These are phyloP conservation scores for Cystofilobasidium capitatum DNA, from an alignment of 768 basidiomycete species.

Conservation along the genomic window DNA sequence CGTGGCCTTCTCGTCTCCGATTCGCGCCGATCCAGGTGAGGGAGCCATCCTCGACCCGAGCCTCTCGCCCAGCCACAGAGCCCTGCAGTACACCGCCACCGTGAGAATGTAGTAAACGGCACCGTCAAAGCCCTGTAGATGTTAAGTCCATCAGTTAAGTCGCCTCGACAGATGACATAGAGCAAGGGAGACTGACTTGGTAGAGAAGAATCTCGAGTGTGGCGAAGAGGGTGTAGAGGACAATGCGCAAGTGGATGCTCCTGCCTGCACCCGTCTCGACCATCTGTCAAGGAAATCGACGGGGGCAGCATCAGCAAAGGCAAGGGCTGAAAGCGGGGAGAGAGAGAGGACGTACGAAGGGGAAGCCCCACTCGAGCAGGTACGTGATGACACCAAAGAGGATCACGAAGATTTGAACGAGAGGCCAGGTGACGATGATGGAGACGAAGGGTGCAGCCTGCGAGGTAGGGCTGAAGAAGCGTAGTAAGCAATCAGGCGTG, in stretches of 20 bases:
- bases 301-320: not conserved
- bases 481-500: not conserved
- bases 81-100: constrained; percentile 41
- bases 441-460: constrained; percentile 55
- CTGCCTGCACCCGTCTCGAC: constrained; percentile 50
- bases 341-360: constrained; percentile 36
- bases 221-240: constrained; percentile 56
- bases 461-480: constrained; percentile 49
- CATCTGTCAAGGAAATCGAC: constrained; percentile 19
- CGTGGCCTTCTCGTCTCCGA: too few relatives aligned
- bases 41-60: too few relatives aligned
- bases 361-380: constrained; percentile 63
- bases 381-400: constrained; percentile 53
- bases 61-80: not conserved
- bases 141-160: constrained; percentile 46
- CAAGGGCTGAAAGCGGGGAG: constrained; percentile 10
- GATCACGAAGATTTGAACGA: constrained; percentile 63
- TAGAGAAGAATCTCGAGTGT: constrained; percentile 61
- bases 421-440: constrained; percentile 65
- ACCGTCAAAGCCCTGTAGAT: constrained; percentile 8
- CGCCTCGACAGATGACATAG: not conserved
- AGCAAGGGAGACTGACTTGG: constrained; percentile 49
- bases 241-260: constrained; percentile 54
- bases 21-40: too few relatives aligned
- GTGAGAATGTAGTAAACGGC: constrained; percentile 65